phyloP scores from a whole-genome alignment of 768 basidiomycete species.

The Phaeolepiota aurea region DNA sequence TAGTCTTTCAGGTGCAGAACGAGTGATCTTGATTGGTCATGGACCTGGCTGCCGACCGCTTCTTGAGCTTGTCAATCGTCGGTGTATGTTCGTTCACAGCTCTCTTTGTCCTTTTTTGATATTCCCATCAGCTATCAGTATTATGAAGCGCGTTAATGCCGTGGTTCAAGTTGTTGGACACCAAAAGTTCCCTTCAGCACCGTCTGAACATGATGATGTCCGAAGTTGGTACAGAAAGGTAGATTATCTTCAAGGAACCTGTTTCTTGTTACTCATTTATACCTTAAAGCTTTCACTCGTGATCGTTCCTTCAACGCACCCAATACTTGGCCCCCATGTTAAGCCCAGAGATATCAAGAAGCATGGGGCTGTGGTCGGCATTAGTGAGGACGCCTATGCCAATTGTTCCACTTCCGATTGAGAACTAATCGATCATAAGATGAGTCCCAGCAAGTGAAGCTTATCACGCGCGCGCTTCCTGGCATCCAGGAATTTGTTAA shows the following conservation, averaged over 20 bases:
- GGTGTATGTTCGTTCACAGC: constrained; percentile 41
- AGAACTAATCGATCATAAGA: constrained; percentile 26
- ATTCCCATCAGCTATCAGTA: constrained; percentile 26
- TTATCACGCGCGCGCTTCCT: constrained; percentile 62
- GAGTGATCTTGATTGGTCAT: constrained; percentile 80
- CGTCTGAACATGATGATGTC: constrained; percentile 47
- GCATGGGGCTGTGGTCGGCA: constrained; percentile 56
- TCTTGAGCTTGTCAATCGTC: constrained; percentile 61
- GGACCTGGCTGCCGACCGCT: constrained; percentile 76
- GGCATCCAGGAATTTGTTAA: constrained; percentile 52
- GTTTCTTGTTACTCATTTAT: constrained; percentile 4
- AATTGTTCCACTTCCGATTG: not conserved
- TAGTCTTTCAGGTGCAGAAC: constrained; percentile 66
- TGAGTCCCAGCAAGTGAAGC: constrained; percentile 65
- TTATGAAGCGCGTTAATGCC: constrained; percentile 57
- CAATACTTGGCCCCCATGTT: constrained; percentile 31
- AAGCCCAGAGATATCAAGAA: constrained; percentile 41
- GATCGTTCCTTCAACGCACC: constrained; percentile 59
- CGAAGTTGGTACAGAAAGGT: constrained; percentile 72
- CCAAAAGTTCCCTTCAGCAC: constrained; percentile 43
- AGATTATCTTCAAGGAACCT: constrained; percentile 6
- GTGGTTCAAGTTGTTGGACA: constrained; percentile 77
- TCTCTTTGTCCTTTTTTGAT: not conserved
- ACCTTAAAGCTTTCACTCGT: constrained; percentile 61
- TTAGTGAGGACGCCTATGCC: constrained; percentile 35